phyloP scores from a whole-genome alignment of 2,329 filamentous ascomycete genomes.

The Clarireedia sp. region DNA sequence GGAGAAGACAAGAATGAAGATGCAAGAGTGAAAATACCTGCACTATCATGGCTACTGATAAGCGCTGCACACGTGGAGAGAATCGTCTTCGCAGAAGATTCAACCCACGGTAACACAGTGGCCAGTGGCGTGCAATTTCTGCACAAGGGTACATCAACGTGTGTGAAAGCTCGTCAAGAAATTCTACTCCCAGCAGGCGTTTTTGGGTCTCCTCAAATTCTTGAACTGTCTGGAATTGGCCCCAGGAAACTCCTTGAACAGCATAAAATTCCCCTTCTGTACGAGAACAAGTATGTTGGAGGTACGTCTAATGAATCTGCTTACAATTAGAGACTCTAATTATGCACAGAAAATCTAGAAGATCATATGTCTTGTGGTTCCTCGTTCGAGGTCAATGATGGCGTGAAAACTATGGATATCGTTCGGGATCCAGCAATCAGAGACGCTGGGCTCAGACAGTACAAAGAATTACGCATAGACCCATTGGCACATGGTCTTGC shows the following conservation, averaged over 20 bases:
- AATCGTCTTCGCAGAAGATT: neutral
- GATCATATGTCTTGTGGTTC: neutral
- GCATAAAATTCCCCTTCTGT: too few relatives aligned
- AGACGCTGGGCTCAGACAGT: neutral
- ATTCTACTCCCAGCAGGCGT: conserved; percentile 26
- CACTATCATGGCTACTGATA: too few relatives aligned
- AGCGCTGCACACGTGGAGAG: neutral
- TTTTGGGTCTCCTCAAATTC: too few relatives aligned
- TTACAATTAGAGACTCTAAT: too few relatives aligned
- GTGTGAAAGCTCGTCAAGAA: conserved; percentile 26
- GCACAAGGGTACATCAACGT: conserved; percentile 19
- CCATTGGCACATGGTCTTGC: neutral
- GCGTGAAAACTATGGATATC: neutral
- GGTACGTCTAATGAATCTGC: neutral
- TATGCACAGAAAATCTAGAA: conserved; percentile 17
- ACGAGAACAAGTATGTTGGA: conserved; percentile 20
- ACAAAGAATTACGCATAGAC: neutral
- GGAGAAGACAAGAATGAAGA: neutral
- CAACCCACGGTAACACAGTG: neutral
- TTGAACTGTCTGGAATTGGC: too few relatives aligned
- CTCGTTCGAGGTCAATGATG: neutral
- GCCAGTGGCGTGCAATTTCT: neutral
- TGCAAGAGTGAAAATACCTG: neutral
- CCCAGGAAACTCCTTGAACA: too few relatives aligned
- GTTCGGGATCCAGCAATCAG: neutral